A percentile compares a stretch with the other conserved stretches of the same genome.
These are phyloP conservation scores for Phycomyces blakesleeanus DNA, from an alignment of 192 early-diverging fungal species.

Conservation along the genomic window DNA sequence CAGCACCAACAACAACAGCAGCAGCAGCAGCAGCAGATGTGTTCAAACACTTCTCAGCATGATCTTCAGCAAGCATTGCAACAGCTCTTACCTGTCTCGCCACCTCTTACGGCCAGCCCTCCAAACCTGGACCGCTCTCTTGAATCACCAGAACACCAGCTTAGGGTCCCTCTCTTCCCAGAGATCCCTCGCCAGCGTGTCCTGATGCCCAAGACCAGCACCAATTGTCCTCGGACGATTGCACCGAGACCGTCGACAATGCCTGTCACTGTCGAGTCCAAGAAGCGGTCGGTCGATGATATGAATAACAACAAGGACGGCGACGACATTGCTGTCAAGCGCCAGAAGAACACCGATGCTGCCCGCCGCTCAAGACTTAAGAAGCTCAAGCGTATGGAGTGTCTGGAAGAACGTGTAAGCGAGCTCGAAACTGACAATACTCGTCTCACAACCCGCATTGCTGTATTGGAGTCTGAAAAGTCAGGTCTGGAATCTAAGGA, in stretches of 20 bases:
- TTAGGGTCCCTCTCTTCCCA: conserved; percentile 9
- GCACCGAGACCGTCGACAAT: neutral
- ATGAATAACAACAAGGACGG: no score
- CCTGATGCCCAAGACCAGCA: neutral
- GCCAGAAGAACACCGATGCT: conserved; percentile 79
- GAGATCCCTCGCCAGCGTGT: conserved; percentile 1
- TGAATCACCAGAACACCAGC: neutral
- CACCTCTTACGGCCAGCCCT: neutral
- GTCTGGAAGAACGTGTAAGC: conserved; percentile 66
- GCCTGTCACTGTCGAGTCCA: neutral
- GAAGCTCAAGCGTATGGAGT: conserved; percentile 73
- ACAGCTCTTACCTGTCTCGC: neutral
- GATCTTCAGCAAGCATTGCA: neutral
- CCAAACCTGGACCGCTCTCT: neutral
- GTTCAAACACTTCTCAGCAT: neutral
- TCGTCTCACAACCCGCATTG: conserved; percentile 52
- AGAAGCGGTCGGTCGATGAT: conserved; percentile 10
- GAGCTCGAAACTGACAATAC: conserved; percentile 76
- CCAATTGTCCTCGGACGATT: neutral
- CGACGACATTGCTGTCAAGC: conserved; percentile 37
- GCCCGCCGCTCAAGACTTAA: conserved; percentile 83
- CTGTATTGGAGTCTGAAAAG: conserved; percentile 48
- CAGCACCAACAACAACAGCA: no score
- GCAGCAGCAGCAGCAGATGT: no score
- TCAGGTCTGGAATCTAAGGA: conserved; percentile 35